phyloP scores from a whole-genome alignment of 495 filamentous ascomycete genomes.

The Astrocystis sublimbata region DNA sequence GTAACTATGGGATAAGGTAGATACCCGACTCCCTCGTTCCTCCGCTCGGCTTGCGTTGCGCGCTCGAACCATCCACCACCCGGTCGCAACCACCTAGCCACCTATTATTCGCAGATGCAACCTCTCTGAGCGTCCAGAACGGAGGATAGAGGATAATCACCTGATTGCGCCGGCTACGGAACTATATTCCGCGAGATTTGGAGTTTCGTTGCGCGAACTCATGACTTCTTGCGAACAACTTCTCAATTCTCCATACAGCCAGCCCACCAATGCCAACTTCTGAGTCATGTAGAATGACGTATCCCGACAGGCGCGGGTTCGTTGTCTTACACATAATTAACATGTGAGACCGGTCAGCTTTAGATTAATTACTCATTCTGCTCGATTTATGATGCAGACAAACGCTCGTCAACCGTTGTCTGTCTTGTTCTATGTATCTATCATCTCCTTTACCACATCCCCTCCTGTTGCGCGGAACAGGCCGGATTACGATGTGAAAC shows the following conservation, averaged over 20 bases:
- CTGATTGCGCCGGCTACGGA: not conserved
- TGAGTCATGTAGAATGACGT: not conserved
- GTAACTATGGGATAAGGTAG: not conserved
- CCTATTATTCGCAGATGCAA: conserved; percentile 2
- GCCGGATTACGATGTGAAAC: not conserved
- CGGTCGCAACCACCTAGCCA: not conserved
- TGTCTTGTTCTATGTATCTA: not conserved
- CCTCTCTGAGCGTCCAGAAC: conserved; percentile 1
- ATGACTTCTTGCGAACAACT: no score
- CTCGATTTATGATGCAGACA: not conserved
- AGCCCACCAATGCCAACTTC: no score
- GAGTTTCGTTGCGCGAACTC: not conserved
- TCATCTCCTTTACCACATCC: not conserved
- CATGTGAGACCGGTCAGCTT: not conserved
- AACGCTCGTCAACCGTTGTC: not conserved
- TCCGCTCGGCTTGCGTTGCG: not conserved
- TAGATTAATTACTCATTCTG: not conserved
- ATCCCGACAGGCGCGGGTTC: not conserved
- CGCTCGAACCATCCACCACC: not conserved
- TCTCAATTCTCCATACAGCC: no score
- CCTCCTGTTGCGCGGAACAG: not conserved
- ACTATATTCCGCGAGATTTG: not conserved
- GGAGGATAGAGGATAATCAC: not conserved
- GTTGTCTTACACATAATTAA: not conserved
- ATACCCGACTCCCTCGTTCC: conserved; percentile 1